Evolutionary conservation across 208 protist species (phyloP).

Genomic region (Trypanosoma mega): DNA sequence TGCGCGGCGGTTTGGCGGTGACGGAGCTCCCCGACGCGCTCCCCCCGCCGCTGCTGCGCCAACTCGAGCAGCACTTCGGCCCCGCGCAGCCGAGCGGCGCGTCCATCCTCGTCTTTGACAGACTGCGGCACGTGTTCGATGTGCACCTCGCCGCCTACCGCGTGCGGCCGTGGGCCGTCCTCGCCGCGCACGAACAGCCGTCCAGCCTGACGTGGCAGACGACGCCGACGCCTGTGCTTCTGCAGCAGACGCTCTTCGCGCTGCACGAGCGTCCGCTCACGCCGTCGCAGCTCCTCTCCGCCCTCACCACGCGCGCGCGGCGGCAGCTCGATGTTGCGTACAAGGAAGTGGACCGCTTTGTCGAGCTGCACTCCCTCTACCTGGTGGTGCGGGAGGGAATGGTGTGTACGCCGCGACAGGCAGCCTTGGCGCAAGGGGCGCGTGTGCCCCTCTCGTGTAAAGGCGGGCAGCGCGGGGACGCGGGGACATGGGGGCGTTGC

Average conservation of each 20-base stretch:
- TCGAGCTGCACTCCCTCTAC: constrained; percentile 68
- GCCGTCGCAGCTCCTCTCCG: constrained; percentile 26
- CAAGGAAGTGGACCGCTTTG: constrained; percentile 35
- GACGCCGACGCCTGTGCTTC: constrained; percentile 60
- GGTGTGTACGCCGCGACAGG: constrained; percentile 56
- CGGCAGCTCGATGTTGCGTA: constrained; percentile 36
- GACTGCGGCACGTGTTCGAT: constrained; percentile 82
- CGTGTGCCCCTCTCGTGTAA: constrained; percentile 5
- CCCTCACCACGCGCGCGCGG: constrained; percentile 26
- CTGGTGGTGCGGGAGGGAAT: constrained; percentile 37
- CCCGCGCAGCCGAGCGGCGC: constrained; percentile 15
- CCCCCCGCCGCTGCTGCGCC: constrained; percentile 29
- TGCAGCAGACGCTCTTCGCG: constrained; percentile 35
- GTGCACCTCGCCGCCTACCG: constrained; percentile 45
- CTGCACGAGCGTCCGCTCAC: constrained; percentile 36
- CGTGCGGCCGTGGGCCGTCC: constrained; percentile 66
- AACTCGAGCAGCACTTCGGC: constrained; percentile 25
- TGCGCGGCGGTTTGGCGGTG: constrained; percentile 35
- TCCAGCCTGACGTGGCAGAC: constrained; percentile 78
- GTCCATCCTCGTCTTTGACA: constrained; percentile 73
- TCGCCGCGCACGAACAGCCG: constrained; percentile 52
- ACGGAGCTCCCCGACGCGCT: constrained; percentile 38
- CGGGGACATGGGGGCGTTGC: neutral
- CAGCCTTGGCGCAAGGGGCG: constrained; percentile 23
- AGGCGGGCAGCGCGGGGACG: neutral